A percentile compares a stretch with the other conserved stretches of the same genome.
These are phyloP conservation scores for Hypoxylon sp. DNA, from an alignment of 2,329 filamentous ascomycete genomes.

Conservation along the genomic window DNA sequence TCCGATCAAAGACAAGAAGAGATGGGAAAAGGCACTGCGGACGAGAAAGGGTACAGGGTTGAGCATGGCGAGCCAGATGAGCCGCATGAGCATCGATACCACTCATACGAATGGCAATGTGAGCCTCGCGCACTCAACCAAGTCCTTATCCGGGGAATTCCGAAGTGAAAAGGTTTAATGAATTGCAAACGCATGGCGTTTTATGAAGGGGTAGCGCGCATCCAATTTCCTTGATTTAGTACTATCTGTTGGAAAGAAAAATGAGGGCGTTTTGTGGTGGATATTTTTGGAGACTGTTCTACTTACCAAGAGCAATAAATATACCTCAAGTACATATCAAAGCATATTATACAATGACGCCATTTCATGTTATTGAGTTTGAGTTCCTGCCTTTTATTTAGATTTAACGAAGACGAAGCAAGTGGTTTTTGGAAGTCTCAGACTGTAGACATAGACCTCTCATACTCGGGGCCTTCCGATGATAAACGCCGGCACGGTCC, in stretches of 20 bases:
- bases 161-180: too few relatives aligned
- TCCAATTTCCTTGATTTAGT: too few relatives aligned
- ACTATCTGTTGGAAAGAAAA: background rate
- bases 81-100: constrained; percentile 51
- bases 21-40: constrained; percentile 57
- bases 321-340: background rate
- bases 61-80: constrained; percentile 61
- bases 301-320: background rate
- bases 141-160: too few relatives aligned
- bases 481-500: too few relatives aligned
- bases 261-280: background rate
- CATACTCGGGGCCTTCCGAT: too few relatives aligned
- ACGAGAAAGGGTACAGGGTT: constrained; percentile 63
- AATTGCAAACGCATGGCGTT: too few relatives aligned
- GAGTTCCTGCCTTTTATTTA: too few relatives aligned
- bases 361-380: constrained; percentile 12
- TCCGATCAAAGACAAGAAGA: constrained; percentile 51
- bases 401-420: too few relatives aligned
- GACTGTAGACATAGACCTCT: too few relatives aligned
- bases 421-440: too few relatives aligned
- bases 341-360: constrained; percentile 14
- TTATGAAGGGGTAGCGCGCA: too few relatives aligned
- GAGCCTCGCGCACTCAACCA: constrained; percentile 1
- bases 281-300: background rate
- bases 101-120: constrained; percentile 17